Evolutionary conservation across 2,329 filamentous ascomycete genomes (phyloP).

Genomic region (Helminthosporium solani): DNA sequence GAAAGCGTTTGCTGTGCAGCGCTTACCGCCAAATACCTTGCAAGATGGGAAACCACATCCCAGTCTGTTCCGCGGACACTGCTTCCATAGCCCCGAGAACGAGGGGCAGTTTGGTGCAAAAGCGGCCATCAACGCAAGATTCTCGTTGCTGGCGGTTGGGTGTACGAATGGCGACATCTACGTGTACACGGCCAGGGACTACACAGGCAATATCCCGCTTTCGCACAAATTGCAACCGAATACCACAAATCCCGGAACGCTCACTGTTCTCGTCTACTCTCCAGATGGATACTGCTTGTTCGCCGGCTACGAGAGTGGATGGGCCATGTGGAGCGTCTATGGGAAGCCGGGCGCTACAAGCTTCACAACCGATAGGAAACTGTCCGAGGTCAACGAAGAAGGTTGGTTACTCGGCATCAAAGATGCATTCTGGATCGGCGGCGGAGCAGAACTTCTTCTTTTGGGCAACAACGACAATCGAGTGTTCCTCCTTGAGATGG

Average conservation of each 20-base stretch:
- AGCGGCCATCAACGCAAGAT: slow-evolving; percentile 87
- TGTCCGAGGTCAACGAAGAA: slow-evolving; percentile 70
- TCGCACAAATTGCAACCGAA: slow-evolving; percentile 77
- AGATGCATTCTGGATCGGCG: slow-evolving; percentile 82
- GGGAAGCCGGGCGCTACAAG: slow-evolving; percentile 85
- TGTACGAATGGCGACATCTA: slow-evolving; percentile 76
- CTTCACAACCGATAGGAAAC: slow-evolving; percentile 67
- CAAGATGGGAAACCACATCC: slow-evolving; percentile 53
- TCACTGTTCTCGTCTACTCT: slow-evolving; percentile 81
- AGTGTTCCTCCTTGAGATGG: slow-evolving; percentile 87
- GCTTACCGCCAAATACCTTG: slow-evolving; percentile 44
- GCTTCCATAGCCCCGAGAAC: slow-evolving; percentile 74
- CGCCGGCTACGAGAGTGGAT: slow-evolving; percentile 86
- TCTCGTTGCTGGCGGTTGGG: slow-evolving; percentile 87
- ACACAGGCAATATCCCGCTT: slow-evolving; percentile 84
- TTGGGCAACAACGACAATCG: slow-evolving; percentile 70
- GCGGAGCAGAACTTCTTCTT: slow-evolving; percentile 82
- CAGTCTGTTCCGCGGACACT: slow-evolving; percentile 83
- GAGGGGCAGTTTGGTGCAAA: slow-evolving; percentile 64
- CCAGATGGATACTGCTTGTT: slow-evolving; percentile 96
- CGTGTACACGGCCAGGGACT: slow-evolving; percentile 92
- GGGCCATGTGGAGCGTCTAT: slow-evolving; percentile 97
- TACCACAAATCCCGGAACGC: slow-evolving; percentile 67
- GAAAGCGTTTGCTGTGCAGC: slow-evolving; percentile 86
- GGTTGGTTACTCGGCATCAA: slow-evolving; percentile 79